These are phyloP conservation scores for Cercospora citrullina DNA, from an alignment of 2,329 filamentous ascomycete genomes.

Conservation along the genomic window DNA sequence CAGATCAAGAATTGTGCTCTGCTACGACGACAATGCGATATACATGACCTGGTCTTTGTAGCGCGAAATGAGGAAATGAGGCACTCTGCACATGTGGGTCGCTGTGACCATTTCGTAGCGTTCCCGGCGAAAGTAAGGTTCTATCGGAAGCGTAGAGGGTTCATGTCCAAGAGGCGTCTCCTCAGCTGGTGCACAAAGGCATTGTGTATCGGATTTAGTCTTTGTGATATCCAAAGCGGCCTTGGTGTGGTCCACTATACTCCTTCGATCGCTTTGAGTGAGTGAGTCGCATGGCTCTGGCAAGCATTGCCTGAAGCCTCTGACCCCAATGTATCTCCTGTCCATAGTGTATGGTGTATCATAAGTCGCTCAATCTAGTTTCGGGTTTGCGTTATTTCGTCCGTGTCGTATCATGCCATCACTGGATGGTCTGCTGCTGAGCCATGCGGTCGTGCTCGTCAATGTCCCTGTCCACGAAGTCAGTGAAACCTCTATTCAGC, in stretches of 20 bases:
- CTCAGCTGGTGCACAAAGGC: neutral
- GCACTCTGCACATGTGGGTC: neutral
- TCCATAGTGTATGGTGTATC: neutral
- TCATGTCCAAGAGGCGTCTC: neutral
- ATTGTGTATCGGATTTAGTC: neutral
- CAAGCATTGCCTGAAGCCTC: neutral
- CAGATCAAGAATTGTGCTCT: neutral
- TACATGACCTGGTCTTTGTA: neutral
- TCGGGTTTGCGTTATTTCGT: neutral
- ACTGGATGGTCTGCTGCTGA: slow-evolving; percentile 33
- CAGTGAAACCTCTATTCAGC: neutral
- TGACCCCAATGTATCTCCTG: neutral
- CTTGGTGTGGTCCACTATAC: neutral
- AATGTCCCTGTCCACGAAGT: slow-evolving; percentile 61
- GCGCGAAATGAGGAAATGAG: neutral
- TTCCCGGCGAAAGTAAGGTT: neutral
- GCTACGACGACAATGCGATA: neutral
- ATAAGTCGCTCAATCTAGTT: neutral
- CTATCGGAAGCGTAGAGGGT: neutral
- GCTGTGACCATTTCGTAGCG: neutral
- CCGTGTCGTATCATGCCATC: neutral
- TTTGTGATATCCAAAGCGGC: neutral
- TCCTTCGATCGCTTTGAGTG: neutral
- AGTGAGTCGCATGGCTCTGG: neutral
- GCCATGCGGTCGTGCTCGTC: slow-evolving; percentile 83